A percentile compares a stretch with the other conserved stretches of the same genome.
Evolutionary conservation across 306 rosid species (phyloP).

Genomic region (Cyclanthera cordifolia): DNA sequence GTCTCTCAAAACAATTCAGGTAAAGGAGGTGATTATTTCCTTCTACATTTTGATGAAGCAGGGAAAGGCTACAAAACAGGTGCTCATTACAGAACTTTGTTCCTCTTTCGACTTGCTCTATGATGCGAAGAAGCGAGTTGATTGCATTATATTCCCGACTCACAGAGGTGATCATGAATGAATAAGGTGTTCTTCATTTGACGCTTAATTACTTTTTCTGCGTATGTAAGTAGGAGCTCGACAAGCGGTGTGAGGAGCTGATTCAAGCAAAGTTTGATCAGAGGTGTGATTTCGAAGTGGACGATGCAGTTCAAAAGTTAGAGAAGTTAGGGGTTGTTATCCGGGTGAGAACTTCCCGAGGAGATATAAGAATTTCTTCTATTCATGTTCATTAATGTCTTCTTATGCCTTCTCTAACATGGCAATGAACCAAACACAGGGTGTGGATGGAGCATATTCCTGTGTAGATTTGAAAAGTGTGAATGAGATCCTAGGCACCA

Average conservation of each 20-base stretch:
- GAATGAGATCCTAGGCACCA: conserved; percentile 72
- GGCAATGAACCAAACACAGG: conserved; percentile 31
- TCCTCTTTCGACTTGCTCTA: background rate
- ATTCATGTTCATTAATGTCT: background rate
- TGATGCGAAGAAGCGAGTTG: background rate
- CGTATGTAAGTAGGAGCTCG: conserved; percentile 58
- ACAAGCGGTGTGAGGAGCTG: conserved; percentile 66
- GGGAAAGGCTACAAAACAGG: conserved; percentile 72
- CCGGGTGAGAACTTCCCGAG: conserved; percentile 28
- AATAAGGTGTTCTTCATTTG: background rate
- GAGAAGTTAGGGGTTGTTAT: conserved; percentile 68
- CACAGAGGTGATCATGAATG: background rate
- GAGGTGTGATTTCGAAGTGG: conserved; percentile 75
- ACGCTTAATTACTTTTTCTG: background rate
- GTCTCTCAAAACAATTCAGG: conserved; percentile 27
- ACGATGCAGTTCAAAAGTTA: conserved; percentile 68
- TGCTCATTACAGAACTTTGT: conserved; percentile 3
- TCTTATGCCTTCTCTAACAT: background rate
- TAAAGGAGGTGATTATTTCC: conserved; percentile 75
- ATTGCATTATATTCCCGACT: background rate
- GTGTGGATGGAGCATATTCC: conserved; percentile 54
- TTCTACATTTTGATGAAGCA: conserved; percentile 84
- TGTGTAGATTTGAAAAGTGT: conserved; percentile 68
- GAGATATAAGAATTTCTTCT: background rate
- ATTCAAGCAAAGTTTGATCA: conserved; percentile 58